phyloP scores from a whole-genome alignment of 129 eudicot genomes.

The Ambrosia artemisiifolia region DNA sequence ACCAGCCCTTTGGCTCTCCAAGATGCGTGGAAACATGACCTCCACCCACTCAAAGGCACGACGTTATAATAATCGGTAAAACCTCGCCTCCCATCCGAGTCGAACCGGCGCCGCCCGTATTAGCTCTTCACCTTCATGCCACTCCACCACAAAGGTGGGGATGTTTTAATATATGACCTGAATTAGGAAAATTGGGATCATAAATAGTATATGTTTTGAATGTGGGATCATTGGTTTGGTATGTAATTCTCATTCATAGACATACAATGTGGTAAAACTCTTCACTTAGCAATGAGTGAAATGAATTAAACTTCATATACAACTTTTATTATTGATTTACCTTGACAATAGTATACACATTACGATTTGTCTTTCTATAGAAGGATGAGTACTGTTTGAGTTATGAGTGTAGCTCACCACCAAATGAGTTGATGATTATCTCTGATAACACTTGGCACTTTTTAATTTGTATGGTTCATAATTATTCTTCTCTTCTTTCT shows the following conservation, averaged over 20 bases:
- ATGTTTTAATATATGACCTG: neutral
- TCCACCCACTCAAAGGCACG: too few species aligned
- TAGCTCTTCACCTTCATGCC: too few species aligned
- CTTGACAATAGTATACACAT: neutral
- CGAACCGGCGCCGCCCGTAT: too few species aligned
- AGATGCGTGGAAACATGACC: too few species aligned
- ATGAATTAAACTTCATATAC: constrained; percentile 5
- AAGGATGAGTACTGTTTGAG: constrained; percentile 27
- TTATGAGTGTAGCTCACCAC: constrained; percentile 56
- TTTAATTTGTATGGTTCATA: constrained; percentile 51
- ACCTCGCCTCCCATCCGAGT: too few species aligned
- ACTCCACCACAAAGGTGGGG: too few species aligned
- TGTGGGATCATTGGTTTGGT: neutral
- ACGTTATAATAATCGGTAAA: too few species aligned
- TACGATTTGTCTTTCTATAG: constrained; percentile 29
- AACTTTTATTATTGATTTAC: constrained; percentile 2
- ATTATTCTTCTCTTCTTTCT: constrained; percentile 27
- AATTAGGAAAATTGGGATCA: neutral
- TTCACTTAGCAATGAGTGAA: constrained; percentile 7
- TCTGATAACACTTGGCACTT: constrained; percentile 61
- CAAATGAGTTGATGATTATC: constrained; percentile 63
- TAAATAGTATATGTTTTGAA: neutral
- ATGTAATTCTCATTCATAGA: neutral
- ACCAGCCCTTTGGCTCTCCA: too few species aligned
- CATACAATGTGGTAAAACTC: neutral